Base-by-base conservation (phyloP, 352 stramenopile genomes). In the Phytopythium sindhum region DNA sequence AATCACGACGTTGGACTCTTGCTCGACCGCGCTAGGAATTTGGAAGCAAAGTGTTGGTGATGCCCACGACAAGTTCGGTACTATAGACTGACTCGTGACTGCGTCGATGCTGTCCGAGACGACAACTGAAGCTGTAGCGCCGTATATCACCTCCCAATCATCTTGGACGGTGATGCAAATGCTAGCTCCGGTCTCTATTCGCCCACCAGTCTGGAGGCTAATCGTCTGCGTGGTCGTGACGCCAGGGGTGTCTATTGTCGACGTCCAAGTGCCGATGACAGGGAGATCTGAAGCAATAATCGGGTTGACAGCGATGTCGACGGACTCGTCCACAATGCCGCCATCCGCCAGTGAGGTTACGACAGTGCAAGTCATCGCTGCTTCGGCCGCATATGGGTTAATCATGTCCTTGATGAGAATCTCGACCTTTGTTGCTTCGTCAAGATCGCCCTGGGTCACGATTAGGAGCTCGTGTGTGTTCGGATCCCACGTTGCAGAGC, bases 261-360 rank as follows among this genome's bases (percentile, higher is more conserved):
- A 86, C 19, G 35, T 64, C 75, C 74, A 89, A 0, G 67, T 61
- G 4, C 68, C 80, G 26, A 62, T 50, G 2, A 42, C 42, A 9
- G 67, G 33, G 2, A 91, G 53, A 24, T 41, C 26, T 9, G 72
- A 66, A 8, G 67, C 76, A 10, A 61, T 50, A 53, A 89, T 88
- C 4, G 63, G 31, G 48, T 88, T 88, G 4, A 89, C 61, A 2
- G 45, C 21, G 23, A 91, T 71, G 29, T 73, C 37, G 9, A 54
- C 67, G 0, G 80, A 87, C 37, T 81, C 75, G 17, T 83, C 78
- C 19, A 91, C 80, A 17, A 84, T 35, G 0, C 80, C 78, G 0
- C 42, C 58, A 53, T 87, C 80, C 23, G 75, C 42, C 1, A 91
- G 66, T 12, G 57, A 69, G 12, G 72, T 89, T 14, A 39, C 68